phyloP scores from a whole-genome alignment of 1,284 basidiomycete species.

The Cryptococcus amylolentus region DNA sequence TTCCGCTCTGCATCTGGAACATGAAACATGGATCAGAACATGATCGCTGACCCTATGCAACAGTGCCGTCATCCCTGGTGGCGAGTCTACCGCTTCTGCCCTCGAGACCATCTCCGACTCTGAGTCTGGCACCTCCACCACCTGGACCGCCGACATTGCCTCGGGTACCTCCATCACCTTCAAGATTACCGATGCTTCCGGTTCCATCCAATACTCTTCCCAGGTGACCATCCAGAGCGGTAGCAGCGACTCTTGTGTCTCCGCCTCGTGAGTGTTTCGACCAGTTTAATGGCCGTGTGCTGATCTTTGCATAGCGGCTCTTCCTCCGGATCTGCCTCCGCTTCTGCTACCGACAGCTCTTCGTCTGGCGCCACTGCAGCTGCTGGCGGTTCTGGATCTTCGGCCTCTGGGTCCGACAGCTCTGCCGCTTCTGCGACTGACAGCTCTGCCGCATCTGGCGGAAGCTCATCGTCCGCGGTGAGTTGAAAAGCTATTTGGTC shows the following conservation, averaged over 20 bases:
- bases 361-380: slow-evolving; percentile 7
- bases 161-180: slow-evolving; percentile 50
- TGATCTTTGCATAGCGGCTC: slow-evolving; percentile 11
- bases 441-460: neutral
- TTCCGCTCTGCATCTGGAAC: neutral
- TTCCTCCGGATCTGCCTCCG: slow-evolving; percentile 8
- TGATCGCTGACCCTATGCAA: neutral
- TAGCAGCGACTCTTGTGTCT: slow-evolving; percentile 40
- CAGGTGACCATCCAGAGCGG: slow-evolving; percentile 55
- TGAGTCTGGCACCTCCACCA: slow-evolving; percentile 51
- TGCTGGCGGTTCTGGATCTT: neutral
- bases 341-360: slow-evolving; percentile 4
- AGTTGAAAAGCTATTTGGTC: too few species aligned
- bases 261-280: slow-evolving; percentile 8
- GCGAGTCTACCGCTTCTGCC: slow-evolving; percentile 58
- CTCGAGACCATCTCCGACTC: slow-evolving; percentile 50
- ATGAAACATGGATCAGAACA: neutral
- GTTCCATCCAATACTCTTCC: slow-evolving; percentile 59
- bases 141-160: slow-evolving; percentile 63
- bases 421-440: neutral
- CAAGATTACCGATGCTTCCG: slow-evolving; percentile 47
- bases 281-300: neutral
- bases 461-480: too few species aligned
- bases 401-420: slow-evolving; percentile 6
- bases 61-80: slow-evolving; percentile 63